Evolutionary conservation across 768 basidiomycete genomes (phyloP), one percentile per base, ranked within the genome.

Genomic region (Asterophora lycoperdoides): DNA sequence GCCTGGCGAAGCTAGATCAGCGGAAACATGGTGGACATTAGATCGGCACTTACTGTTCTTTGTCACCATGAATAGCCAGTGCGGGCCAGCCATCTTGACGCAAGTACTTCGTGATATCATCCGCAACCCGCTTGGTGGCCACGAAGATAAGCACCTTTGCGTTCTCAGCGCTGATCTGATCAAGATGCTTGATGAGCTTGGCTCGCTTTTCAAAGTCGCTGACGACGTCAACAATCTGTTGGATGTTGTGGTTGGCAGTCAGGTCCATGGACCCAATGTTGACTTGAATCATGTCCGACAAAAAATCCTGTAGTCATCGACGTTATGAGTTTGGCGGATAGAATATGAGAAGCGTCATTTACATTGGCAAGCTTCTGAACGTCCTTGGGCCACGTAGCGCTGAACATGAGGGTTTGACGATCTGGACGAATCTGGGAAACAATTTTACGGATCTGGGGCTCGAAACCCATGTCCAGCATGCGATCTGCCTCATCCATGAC

Each of bases 401-500:
- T 96, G 77, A 99, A 99, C 85, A 99, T 96, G 57, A 98, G 79
- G 1, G 96, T 99, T 65, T 99, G 96, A 61, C 96, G 83, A 74
- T 99, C 96, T 36, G 96, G 96, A 34, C 96, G 84, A 62, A 99
- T 94, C 69, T 99, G 96, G 58, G 85, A 76, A 57, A 98, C 90
- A 56, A 99, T 97, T 74, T 98, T 98, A 64, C 94, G 80, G 64
- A 99, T 98, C 68, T 99, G 96, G 45, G 96, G 96, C 72, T 99
- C 96, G 73, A 99, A 99, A 77, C 96, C 96, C 96, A 99, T 99
- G 75, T 99, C 96, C 55, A 99, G 80, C 96, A 99, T 99, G 63
- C 96, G 91, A 74, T 99, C 96, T 38, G 96, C 96, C 69, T 99
- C 96, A 63, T 99, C 96, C 84, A 99, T 90, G 64, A 99, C 96